These are phyloP conservation scores for Cryptococcus amylolentus DNA, from an alignment of 1,284 basidiomycete genomes.

Conservation along the genomic window DNA sequence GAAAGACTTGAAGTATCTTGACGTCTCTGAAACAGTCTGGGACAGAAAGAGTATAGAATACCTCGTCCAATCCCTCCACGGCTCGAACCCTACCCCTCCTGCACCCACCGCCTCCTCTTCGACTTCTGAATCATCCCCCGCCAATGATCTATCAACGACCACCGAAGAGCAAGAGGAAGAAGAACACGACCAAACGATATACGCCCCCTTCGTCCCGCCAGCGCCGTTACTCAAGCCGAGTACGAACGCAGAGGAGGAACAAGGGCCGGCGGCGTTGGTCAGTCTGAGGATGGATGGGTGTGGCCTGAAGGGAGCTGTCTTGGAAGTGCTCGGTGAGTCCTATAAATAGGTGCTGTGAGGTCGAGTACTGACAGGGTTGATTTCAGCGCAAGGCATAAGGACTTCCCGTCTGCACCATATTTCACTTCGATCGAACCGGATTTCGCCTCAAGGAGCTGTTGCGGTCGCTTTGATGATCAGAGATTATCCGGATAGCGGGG, in stretches of 20 bases:
- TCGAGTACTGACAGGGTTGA: neutral
- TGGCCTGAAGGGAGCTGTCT: conserved; percentile 62
- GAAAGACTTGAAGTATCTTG: conserved; percentile 72
- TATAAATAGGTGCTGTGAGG: neutral
- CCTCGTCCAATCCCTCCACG: conserved; percentile 65
- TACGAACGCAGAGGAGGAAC: conserved; percentile 16
- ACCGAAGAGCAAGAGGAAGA: conserved; percentile 7
- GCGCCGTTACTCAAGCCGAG: conserved; percentile 34
- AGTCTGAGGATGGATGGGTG: conserved; percentile 82
- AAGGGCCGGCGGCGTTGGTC: conserved; percentile 52
- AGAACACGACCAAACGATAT: conserved; percentile 24
- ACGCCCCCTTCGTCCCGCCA: conserved; percentile 38
- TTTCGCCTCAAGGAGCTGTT: conserved; percentile 75
- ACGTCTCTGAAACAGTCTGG: conserved; percentile 80
- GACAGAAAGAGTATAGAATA: conserved; percentile 82
- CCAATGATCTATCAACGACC: neutral
- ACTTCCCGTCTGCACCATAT: conserved; percentile 78
- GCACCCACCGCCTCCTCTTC: conserved; percentile 1
- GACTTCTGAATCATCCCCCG: neutral
- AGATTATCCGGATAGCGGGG: conserved; percentile 73
- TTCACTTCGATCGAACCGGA: conserved; percentile 79
- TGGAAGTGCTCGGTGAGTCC: conserved; percentile 70
- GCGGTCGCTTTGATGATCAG: conserved; percentile 91
- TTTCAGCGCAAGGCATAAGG: conserved; percentile 71
- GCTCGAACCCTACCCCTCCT: conserved; percentile 6